Percentiles rank a stretch among this genome's conserved stretches.
These are phyloP conservation scores for Pseudozyma tsukubaensis DNA, from an alignment of 1,284 basidiomycete genomes.

Conservation along the genomic window DNA sequence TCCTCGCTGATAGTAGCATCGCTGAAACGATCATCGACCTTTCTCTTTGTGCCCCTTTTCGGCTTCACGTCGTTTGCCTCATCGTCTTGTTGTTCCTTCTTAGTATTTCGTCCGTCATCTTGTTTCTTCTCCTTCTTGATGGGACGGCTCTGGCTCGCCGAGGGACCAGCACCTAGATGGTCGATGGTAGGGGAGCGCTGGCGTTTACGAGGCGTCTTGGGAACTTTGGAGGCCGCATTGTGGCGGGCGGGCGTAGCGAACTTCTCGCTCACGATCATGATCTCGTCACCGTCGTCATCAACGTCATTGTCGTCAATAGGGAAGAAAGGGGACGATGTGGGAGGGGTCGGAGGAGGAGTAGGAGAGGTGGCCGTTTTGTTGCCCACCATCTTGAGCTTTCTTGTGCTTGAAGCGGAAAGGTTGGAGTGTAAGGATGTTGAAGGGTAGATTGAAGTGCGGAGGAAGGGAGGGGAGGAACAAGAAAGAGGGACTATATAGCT, in stretches of 20 bases:
- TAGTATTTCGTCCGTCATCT: neutral
- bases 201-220: neutral
- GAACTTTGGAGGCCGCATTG: neutral
- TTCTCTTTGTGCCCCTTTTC: neutral
- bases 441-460: neutral
- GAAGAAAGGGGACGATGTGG: neutral
- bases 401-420: neutral
- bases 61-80: neutral
- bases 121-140: neutral
- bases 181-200: neutral
- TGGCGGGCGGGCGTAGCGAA: neutral
- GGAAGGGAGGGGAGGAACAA: neutral
- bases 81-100: neutral
- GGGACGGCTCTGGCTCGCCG: neutral
- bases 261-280: constrained; percentile 13
- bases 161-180: neutral
- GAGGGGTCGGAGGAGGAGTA: constrained; percentile 9
- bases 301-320: neutral
- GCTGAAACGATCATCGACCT: no score
- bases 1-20: neutral
- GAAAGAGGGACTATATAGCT: constrained; percentile 7
- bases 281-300: constrained; percentile 11
- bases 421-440: neutral
- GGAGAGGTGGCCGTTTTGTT: neutral
- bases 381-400: neutral